phyloP scores from a whole-genome alignment of 1,284 basidiomycete species.

The Naganishia cerealis region DNA sequence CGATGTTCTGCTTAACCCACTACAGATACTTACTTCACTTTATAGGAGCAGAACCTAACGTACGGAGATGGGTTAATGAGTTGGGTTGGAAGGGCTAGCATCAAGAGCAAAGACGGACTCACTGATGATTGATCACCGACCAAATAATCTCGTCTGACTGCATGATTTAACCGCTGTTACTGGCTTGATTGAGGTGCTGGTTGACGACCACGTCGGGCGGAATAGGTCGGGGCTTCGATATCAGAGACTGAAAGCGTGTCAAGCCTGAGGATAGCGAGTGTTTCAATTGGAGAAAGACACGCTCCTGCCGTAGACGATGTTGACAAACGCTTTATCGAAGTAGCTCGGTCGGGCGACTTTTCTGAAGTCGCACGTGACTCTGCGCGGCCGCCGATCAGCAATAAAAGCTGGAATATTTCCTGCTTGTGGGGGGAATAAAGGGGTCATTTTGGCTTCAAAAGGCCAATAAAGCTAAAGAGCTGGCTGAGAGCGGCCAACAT shows the following conservation, averaged over 20 bases:
- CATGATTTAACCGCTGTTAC: constrained; percentile 41
- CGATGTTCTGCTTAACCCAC: not conserved
- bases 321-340: not conserved
- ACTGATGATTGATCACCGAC: constrained; percentile 88
- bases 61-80: not conserved
- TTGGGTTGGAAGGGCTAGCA: not conserved
- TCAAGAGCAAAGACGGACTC: constrained; percentile 34
- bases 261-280: not conserved
- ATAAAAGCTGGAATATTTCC: not conserved
- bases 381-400: not conserved
- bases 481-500: no score
- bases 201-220: not conserved
- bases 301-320: not conserved
- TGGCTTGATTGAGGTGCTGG: not conserved
- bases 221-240: not conserved
- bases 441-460: no score
- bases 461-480: no score
- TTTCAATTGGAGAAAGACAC: not conserved
- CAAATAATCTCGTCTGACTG: constrained; percentile 95
- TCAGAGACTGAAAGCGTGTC: not conserved
- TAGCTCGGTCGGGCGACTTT: constrained; percentile 17
- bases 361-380: constrained; percentile 19
- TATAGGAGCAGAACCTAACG: constrained; percentile 77
- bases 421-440: no score
- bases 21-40: constrained; percentile 77